These are phyloP conservation scores for Coniella lustricola DNA, from an alignment of 2,329 filamentous ascomycete genomes.

Conservation along the genomic window DNA sequence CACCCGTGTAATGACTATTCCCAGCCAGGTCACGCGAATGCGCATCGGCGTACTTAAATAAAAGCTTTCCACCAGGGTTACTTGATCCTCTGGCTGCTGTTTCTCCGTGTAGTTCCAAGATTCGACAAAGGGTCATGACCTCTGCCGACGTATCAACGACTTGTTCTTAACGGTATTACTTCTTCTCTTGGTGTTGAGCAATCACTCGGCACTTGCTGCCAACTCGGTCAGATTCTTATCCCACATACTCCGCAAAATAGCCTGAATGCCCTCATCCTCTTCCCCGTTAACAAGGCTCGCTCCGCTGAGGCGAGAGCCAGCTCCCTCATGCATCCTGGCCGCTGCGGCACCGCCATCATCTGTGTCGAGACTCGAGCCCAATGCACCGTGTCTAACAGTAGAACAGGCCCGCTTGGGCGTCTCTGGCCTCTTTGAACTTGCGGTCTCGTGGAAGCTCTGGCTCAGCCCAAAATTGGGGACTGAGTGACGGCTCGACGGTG, in stretches of 20 bases:
- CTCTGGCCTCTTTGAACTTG: constrained; percentile 6
- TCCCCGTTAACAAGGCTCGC: constrained; percentile 42
- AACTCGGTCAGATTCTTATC: constrained; percentile 50
- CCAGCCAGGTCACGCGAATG: too few relatives aligned
- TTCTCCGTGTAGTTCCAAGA: too few relatives aligned
- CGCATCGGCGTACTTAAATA: too few relatives aligned
- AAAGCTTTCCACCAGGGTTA: too few relatives aligned
- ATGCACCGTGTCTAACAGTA: constrained; percentile 14
- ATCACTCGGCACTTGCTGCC: constrained; percentile 45
- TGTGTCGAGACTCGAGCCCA: constrained; percentile 37
- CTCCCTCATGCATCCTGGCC: constrained; percentile 29
- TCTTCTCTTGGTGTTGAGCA: background rate
- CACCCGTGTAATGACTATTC: too few relatives aligned
- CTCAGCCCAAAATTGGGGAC: constrained; percentile 29
- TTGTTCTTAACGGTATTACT: too few relatives aligned
- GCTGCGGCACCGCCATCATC: constrained; percentile 31
- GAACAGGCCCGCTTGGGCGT: constrained; percentile 14
- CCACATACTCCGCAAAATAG: constrained; percentile 52
- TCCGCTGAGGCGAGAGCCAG: constrained; percentile 33
- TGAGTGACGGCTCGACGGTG: constrained; percentile 18
- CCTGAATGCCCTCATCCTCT: constrained; percentile 43
- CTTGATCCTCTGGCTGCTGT: too few relatives aligned
- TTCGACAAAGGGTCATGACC: too few relatives aligned
- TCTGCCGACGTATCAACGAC: too few relatives aligned
- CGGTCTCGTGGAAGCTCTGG: constrained; percentile 28